Evolutionary conservation across 2,329 filamentous ascomycete species (phyloP).

Genomic region (Pestalotiopsis sp.): DNA sequence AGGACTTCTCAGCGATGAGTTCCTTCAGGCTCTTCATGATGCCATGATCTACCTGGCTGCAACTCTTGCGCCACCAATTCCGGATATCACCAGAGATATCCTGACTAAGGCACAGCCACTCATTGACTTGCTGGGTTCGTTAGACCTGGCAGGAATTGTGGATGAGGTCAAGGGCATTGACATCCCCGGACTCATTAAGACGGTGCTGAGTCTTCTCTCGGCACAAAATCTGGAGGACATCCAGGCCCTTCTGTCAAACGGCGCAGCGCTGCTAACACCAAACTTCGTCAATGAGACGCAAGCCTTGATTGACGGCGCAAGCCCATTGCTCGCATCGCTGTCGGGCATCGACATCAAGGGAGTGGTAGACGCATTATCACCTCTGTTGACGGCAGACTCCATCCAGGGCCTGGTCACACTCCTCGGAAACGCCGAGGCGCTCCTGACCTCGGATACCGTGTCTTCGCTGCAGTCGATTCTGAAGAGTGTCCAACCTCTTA

Average conservation of each 20-base stretch:
- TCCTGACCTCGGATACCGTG: slow-evolving; percentile 31
- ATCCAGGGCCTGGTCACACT: slow-evolving; percentile 31
- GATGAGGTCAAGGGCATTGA: slow-evolving; percentile 33
- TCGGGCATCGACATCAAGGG: slow-evolving; percentile 31
- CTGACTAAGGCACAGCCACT: slow-evolving; percentile 31
- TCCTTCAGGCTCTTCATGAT: slow-evolving; percentile 43
- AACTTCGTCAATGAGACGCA: slow-evolving; percentile 14
- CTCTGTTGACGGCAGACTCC: slow-evolving; percentile 34
- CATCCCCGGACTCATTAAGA: slow-evolving; percentile 33
- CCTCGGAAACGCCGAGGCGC: slow-evolving; percentile 29
- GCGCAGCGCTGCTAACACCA: slow-evolving; percentile 8
- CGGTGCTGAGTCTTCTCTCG: slow-evolving; percentile 6
- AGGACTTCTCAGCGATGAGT: slow-evolving; percentile 38
- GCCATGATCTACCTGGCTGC: slow-evolving; percentile 42
- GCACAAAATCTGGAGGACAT: slow-evolving; percentile 6
- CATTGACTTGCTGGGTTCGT: slow-evolving; percentile 29
- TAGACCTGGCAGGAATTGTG: slow-evolving; percentile 29
- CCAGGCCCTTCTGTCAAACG: slow-evolving; percentile 1
- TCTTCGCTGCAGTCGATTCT: slow-evolving; percentile 23
- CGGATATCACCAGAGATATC: slow-evolving; percentile 27
- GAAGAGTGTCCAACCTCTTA: slow-evolving; percentile 15
- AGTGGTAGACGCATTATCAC: slow-evolving; percentile 33
- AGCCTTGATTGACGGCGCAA: slow-evolving; percentile 27
- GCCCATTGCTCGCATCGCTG: slow-evolving; percentile 21
- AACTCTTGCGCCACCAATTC: slow-evolving; percentile 40